Conservation (phyloP, 306 rosid species). For the Rosa multiflora region DNA sequence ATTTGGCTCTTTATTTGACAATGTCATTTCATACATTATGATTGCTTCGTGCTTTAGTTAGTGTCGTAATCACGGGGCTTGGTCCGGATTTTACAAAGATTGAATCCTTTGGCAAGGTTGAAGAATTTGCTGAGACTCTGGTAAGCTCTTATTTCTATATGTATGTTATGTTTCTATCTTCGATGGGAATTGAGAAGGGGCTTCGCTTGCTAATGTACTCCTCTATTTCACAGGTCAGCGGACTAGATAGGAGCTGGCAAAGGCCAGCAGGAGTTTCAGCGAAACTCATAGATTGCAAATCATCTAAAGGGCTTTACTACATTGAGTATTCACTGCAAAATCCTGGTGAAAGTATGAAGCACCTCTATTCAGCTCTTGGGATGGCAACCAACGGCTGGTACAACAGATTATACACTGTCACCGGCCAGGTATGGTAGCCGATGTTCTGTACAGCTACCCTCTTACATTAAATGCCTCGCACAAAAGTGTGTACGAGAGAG, state of each 20-base stretch:
- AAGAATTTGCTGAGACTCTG: slow-evolving; percentile 91
- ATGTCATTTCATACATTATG: neutral
- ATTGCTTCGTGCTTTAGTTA: slow-evolving; percentile 46
- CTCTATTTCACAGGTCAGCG: slow-evolving; percentile 57
- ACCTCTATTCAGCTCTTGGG: slow-evolving; percentile 78
- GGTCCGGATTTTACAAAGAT: slow-evolving; percentile 91
- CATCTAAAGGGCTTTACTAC: slow-evolving; percentile 75
- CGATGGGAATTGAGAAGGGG: neutral
- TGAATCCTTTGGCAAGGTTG: slow-evolving; percentile 96
- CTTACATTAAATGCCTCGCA: neutral
- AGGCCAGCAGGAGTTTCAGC: slow-evolving; percentile 87
- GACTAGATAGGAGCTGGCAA: slow-evolving; percentile 95
- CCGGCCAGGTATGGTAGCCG: slow-evolving; percentile 71
- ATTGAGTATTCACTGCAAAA: slow-evolving; percentile 71
- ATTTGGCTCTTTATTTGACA: neutral
- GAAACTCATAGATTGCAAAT: slow-evolving; percentile 62
- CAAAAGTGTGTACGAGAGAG: neutral
- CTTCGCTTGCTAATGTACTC: neutral
- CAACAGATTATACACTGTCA: slow-evolving; percentile 80
- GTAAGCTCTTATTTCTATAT: slow-evolving; percentile 27
- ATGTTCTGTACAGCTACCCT: neutral
- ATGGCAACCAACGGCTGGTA: slow-evolving; percentile 91
- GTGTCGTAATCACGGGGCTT: slow-evolving; percentile 76
- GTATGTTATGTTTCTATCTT: neutral
- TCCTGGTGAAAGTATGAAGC: slow-evolving; percentile 73